Evolutionary conservation across 2,329 filamentous ascomycete genomes (phyloP), one percentile per base, ranked within the genome.

Genomic region (Penicillium nordicum): DNA sequence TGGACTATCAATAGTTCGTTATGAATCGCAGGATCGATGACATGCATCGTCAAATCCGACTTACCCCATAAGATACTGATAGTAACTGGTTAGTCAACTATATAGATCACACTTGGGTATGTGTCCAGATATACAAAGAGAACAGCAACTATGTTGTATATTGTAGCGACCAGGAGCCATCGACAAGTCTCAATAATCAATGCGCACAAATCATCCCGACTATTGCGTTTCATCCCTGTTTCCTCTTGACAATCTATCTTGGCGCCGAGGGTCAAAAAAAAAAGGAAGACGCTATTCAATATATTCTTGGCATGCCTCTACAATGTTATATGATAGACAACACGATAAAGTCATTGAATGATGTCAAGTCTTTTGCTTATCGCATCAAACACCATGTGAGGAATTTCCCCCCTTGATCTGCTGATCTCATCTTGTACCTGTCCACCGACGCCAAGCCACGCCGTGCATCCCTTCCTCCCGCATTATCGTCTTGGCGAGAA

Each of bases 401-500:
- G 30, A 46, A 45, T 32, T 21, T 11, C 29, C 18, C 43, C 14
- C 30, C 60, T 62, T 62, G 56, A 62, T 62, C 53, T 49, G 47
- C 50, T 40, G 45, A 58, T 60, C 47, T 50, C 51, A 38, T 32
- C 47, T 37, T 21, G 40, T 51, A 50, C 49, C 48, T 49, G 42
- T 46, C 47, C 53, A 51, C 53, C 47, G 18, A 45, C 53, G 66
- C 66, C 64, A 67, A 68, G 66, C 57, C 56, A 53, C 57, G 57
- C 61, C 60, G 63, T 69, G 65, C 67, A 69, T 70, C 62, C 64
- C 61, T 60, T 58, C 55, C 62, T 60, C 57, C 53, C 57, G 55
- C 57, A 67, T 69, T 65, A 67, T 68, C 58, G 66, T 65, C 63
- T 66, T 66, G 62, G 63, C 63, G 38, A 36, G 34, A 46, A 60